These are phyloP conservation scores for Phaeosphaeria sp. DNA, from an alignment of 2,329 filamentous ascomycete species.

Conservation along the genomic window DNA sequence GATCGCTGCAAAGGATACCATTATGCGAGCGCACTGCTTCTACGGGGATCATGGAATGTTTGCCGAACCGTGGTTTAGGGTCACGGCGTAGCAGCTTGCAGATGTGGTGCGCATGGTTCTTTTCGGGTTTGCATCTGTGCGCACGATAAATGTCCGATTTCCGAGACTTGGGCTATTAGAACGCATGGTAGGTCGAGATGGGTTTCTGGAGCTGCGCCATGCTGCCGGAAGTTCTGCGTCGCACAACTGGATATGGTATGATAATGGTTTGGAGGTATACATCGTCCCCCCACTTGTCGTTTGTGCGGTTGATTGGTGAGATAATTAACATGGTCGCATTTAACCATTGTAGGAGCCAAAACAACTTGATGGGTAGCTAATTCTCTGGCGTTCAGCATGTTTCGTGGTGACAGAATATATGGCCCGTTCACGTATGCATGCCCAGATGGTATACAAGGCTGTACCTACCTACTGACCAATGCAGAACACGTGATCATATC, in stretches of 20 bases:
- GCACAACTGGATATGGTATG: not conserved
- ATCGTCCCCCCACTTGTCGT: too few relatives aligned
- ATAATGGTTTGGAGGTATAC: not conserved
- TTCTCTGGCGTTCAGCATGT: too few relatives aligned
- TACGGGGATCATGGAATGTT: not conserved
- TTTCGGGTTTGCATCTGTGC: constrained; percentile 4
- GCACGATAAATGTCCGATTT: constrained; percentile 5
- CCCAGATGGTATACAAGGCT: too few relatives aligned
- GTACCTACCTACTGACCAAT: too few relatives aligned
- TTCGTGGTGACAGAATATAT: too few relatives aligned
- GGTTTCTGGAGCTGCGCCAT: not conserved
- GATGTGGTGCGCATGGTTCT: constrained; percentile 1
- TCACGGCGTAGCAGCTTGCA: not conserved
- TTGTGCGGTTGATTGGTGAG: too few relatives aligned
- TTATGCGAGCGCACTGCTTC: constrained; percentile 2
- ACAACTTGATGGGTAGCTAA: too few relatives aligned
- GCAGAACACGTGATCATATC: too few relatives aligned
- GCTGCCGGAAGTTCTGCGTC: not conserved
- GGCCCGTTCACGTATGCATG: too few relatives aligned
- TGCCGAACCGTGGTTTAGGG: not conserved
- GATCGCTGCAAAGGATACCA: constrained; percentile 1
- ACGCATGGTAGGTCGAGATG: not conserved
- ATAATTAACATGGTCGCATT: too few relatives aligned
- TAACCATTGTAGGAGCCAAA: too few relatives aligned
- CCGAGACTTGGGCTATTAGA: constrained; percentile 6